Percentiles rank a stretch among this genome's conserved stretches.
Conservation (phyloP, 202 grass and related monocot species). For the Dendrocalamus latiflorus region DNA sequence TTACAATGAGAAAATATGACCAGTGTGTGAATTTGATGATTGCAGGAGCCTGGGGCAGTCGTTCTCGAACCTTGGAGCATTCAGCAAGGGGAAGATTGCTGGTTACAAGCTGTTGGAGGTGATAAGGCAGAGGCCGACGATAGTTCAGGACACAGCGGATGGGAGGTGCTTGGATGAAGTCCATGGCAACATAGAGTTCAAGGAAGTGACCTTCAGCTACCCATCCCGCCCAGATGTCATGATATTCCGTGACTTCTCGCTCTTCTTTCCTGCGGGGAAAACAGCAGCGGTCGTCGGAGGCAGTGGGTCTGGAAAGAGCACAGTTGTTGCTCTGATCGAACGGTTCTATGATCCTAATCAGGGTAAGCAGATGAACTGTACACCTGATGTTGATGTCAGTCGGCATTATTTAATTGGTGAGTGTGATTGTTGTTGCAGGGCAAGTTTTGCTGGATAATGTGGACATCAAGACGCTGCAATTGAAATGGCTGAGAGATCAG, state of each 20-base stretch:
- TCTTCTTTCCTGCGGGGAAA: slow-evolving; percentile 73
- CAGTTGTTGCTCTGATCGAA: slow-evolving; percentile 72
- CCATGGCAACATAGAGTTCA: slow-evolving; percentile 79
- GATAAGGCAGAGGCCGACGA: slow-evolving; percentile 74
- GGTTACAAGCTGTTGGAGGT: slow-evolving; percentile 86
- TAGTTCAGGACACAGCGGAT: slow-evolving; percentile 55
- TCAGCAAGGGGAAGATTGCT: slow-evolving; percentile 87
- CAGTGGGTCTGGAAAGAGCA: slow-evolving; percentile 87
- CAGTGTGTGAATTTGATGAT: background rate
- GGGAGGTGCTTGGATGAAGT: slow-evolving; percentile 67
- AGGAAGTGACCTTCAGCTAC: slow-evolving; percentile 75
- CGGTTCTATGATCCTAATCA: slow-evolving; percentile 82
- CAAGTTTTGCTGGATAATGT: too few relatives aligned
- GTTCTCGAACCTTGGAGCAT: slow-evolving; percentile 89
- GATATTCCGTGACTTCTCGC: too few relatives aligned
- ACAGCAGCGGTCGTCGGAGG: slow-evolving; percentile 63
- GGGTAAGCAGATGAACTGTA: too few relatives aligned
- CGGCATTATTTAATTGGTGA: too few relatives aligned
- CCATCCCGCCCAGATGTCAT: slow-evolving; percentile 67
- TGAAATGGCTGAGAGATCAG: too few relatives aligned
- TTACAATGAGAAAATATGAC: background rate
- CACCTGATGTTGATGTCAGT: too few relatives aligned
- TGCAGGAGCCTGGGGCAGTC: slow-evolving; percentile 82
- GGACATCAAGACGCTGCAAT: too few relatives aligned
- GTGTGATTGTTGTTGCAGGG: too few relatives aligned